phyloP scores from a whole-genome alignment of 2,329 filamentous ascomycete species.

The Alternaria gaisen region DNA sequence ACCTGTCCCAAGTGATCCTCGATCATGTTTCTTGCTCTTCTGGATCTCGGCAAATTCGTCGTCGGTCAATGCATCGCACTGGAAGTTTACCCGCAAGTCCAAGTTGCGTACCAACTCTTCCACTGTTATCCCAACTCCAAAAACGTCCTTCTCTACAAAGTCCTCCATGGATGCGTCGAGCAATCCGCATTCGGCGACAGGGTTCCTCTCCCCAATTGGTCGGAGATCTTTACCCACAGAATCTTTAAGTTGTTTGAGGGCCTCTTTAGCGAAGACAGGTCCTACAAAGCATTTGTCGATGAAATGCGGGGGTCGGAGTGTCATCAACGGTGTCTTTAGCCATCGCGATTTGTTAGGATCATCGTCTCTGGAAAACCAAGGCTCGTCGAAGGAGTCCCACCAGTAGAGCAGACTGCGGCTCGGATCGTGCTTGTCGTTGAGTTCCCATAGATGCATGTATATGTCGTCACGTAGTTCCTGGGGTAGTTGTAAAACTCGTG shows the following conservation, averaged over 20 bases:
- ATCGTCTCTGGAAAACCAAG: conserved; percentile 7
- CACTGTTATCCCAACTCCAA: conserved; percentile 11
- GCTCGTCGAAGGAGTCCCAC: conserved; percentile 13
- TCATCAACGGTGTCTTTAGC: background rate
- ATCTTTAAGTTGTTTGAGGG: conserved; percentile 8
- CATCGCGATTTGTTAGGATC: background rate
- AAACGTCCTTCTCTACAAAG: conserved; percentile 15
- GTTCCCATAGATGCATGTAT: conserved; percentile 12
- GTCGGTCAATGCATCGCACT: conserved; percentile 8
- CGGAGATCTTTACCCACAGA: conserved; percentile 13
- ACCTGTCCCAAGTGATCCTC: background rate
- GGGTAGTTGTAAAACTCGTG: conserved; percentile 8
- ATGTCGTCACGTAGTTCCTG: conserved; percentile 16
- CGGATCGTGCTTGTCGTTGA: background rate
- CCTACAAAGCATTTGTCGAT: conserved; percentile 15
- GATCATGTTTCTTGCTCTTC: background rate
- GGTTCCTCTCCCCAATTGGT: background rate
- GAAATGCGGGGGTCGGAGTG: conserved; percentile 14
- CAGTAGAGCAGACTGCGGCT: conserved; percentile 11
- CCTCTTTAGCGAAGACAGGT: conserved; percentile 3
- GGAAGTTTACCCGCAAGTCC: conserved; percentile 14
- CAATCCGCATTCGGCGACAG: conserved; percentile 4
- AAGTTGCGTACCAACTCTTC: conserved; percentile 13
- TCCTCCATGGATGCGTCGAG: conserved; percentile 8
- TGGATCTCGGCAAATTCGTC: background rate